These are phyloP conservation scores for Ceratocystis harringtonii DNA, from an alignment of 2,329 filamentous ascomycete species.

Conservation along the genomic window DNA sequence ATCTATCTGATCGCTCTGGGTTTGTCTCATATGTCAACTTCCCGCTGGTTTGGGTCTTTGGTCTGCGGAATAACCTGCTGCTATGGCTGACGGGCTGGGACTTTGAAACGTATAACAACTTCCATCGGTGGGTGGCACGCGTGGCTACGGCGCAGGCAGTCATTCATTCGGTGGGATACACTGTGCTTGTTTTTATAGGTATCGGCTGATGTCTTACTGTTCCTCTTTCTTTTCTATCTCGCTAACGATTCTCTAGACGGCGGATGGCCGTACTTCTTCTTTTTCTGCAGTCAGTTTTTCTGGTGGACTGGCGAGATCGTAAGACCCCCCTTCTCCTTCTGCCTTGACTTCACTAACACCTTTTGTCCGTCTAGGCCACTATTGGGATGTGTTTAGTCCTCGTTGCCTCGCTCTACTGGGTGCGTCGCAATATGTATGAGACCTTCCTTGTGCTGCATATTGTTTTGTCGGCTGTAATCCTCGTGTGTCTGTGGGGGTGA, in stretches of 20 bases:
- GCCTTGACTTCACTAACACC: not conserved
- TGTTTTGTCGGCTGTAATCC: slow-evolving; percentile 33
- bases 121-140: slow-evolving; percentile 52
- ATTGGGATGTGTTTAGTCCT: slow-evolving; percentile 33
- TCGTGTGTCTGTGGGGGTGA: slow-evolving; percentile 38
- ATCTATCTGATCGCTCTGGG: slow-evolving; percentile 48
- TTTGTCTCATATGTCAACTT: slow-evolving; percentile 50
- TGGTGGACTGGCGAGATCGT: slow-evolving; percentile 37
- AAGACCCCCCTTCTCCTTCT: slow-evolving; percentile 20
- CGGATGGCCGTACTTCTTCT: slow-evolving; percentile 25
- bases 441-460: slow-evolving; percentile 37
- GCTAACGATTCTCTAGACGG: slow-evolving; percentile 24
- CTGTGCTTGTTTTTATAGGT: slow-evolving; percentile 30
- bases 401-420: slow-evolving; percentile 34
- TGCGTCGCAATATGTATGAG: slow-evolving; percentile 39
- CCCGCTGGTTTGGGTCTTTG: slow-evolving; percentile 51
- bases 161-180: slow-evolving; percentile 47
- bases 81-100: slow-evolving; percentile 56
- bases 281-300: slow-evolving; percentile 31
- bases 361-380: slow-evolving; percentile 24
- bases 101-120: slow-evolving; percentile 50
- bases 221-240: not conserved
- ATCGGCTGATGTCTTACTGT: slow-evolving; percentile 8
- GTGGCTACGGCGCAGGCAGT: slow-evolving; percentile 47
- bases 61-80: slow-evolving; percentile 49